These are phyloP conservation scores for Nakazawaea wickerhamii DNA, from an alignment of 805 yeast genomes.

Conservation along the genomic window DNA sequence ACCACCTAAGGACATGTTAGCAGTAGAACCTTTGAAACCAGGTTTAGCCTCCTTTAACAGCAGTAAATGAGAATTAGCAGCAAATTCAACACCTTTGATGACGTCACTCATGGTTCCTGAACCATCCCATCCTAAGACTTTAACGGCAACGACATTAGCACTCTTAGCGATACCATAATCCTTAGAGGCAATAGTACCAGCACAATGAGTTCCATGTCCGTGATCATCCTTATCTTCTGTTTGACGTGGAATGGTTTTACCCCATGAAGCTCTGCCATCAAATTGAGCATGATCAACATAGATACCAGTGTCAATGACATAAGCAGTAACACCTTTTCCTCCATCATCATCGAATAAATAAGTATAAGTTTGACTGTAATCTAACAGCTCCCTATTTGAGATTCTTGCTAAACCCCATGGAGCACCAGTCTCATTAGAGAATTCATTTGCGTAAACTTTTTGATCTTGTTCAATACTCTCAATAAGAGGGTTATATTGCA, in stretches of 20 bases:
- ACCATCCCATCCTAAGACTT: slow-evolving; percentile 55
- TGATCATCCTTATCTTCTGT: slow-evolving; percentile 47
- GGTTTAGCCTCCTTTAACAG: slow-evolving; percentile 29
- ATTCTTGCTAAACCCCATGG: slow-evolving; percentile 76
- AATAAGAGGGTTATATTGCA: slow-evolving; percentile 38
- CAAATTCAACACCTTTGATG: slow-evolving; percentile 57
- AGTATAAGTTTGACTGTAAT: slow-evolving; percentile 52
- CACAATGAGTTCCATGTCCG: slow-evolving; percentile 66
- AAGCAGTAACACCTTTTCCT: slow-evolving; percentile 55
- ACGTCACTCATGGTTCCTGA: slow-evolving; percentile 58
- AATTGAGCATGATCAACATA: slow-evolving; percentile 50
- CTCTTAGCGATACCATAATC: slow-evolving; percentile 59
- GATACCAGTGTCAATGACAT: slow-evolving; percentile 53
- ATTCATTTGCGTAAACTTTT: slow-evolving; percentile 44
- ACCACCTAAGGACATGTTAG: slow-evolving; percentile 60
- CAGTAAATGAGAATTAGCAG: slow-evolving; percentile 42
- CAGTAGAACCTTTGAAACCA: slow-evolving; percentile 55
- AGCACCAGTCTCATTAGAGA: slow-evolving; percentile 53
- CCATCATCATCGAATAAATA: slow-evolving; percentile 56
- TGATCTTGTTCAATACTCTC: slow-evolving; percentile 62
- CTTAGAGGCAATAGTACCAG: slow-evolving; percentile 57
- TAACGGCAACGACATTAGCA: slow-evolving; percentile 53
- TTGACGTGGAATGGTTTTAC: slow-evolving; percentile 48
- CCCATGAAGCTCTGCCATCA: slow-evolving; percentile 58
- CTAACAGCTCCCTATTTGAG: slow-evolving; percentile 58